Conservation (phyloP, 129 eudicot genomes). For the Mikania micrantha region DNA sequence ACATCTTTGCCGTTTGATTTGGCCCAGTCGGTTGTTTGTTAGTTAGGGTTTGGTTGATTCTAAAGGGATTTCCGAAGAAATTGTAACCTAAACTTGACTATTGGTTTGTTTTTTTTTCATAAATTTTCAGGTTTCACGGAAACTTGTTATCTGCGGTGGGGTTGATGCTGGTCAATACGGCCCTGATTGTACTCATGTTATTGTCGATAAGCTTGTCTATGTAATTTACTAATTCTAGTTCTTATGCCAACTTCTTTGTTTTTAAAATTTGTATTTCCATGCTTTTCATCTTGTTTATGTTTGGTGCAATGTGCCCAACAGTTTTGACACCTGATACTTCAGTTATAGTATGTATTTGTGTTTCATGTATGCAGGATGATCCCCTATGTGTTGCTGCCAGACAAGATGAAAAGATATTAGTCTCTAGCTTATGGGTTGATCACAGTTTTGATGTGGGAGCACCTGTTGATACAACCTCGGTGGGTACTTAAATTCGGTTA, state of each 20-base stretch:
- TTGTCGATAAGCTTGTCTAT: constrained; percentile 54
- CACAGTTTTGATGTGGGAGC: constrained; percentile 59
- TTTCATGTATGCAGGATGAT: constrained; percentile 56
- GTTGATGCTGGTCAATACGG: constrained; percentile 58
- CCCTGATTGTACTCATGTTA: constrained; percentile 75
- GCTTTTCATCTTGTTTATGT: background rate
- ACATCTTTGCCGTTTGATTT: background rate
- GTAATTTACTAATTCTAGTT: constrained; percentile 29
- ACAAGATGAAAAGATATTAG: constrained; percentile 60
- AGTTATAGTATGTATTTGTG: background rate
- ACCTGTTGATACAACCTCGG: constrained; percentile 42
- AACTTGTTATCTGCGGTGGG: constrained; percentile 67
- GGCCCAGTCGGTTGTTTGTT: too few species aligned
- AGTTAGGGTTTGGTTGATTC: background rate
- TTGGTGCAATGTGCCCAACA: background rate
- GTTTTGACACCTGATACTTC: background rate
- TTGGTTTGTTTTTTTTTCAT: too few species aligned
- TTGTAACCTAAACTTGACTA: background rate
- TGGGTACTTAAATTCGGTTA: constrained; percentile 24
- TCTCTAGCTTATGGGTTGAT: constrained; percentile 61
- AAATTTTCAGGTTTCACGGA: constrained; percentile 42
- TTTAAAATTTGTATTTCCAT: background rate
- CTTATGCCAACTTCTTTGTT: background rate
- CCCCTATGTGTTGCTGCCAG: constrained; percentile 71
- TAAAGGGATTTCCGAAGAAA: background rate